A percentile compares a stretch with the other conserved stretches of the same genome.
These are phyloP conservation scores for Tylopilus vinaceipallidus DNA, from an alignment of 768 basidiomycete genomes.

Conservation along the genomic window DNA sequence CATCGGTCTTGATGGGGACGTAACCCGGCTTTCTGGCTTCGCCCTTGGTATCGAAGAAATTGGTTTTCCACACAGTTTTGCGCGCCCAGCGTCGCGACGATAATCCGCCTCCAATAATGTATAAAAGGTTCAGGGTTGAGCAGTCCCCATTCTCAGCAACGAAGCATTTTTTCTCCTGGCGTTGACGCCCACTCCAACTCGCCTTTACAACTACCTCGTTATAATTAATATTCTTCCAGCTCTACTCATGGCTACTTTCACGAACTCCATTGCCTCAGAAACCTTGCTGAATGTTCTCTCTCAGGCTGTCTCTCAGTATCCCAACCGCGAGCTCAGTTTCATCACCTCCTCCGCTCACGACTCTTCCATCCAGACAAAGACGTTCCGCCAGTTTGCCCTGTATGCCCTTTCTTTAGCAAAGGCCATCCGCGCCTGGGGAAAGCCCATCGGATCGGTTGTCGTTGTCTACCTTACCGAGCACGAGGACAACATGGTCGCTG, in stretches of 20 bases:
- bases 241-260: slow-evolving; percentile 19
- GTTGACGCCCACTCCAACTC: background rate
- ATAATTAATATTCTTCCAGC: background rate
- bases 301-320: slow-evolving; percentile 18
- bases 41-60: background rate
- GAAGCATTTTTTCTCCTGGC: background rate
- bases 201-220: too few relatives aligned
- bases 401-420: too few relatives aligned
- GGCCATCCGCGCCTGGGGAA: too few relatives aligned
- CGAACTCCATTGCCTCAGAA: slow-evolving; percentile 2
- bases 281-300: slow-evolving; percentile 23
- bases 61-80: background rate
- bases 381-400: background rate
- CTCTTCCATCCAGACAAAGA: slow-evolving; percentile 13
- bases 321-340: slow-evolving; percentile 22
- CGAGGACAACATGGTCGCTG: too few relatives aligned
- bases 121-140: slow-evolving; percentile 21
- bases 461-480: too few relatives aligned
- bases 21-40: background rate
- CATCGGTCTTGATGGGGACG: slow-evolving; percentile 1
- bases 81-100: background rate
- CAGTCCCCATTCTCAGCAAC: slow-evolving; percentile 2
- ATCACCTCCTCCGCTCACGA: slow-evolving; percentile 25
- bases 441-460: too few relatives aligned
- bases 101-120: slow-evolving; percentile 3